Percentiles rank a stretch among this genome's conserved stretches.
These are phyloP conservation scores for Apophysomyces sp. DNA, from an alignment of 371 early-diverging fungal genomes.

Conservation along the genomic window DNA sequence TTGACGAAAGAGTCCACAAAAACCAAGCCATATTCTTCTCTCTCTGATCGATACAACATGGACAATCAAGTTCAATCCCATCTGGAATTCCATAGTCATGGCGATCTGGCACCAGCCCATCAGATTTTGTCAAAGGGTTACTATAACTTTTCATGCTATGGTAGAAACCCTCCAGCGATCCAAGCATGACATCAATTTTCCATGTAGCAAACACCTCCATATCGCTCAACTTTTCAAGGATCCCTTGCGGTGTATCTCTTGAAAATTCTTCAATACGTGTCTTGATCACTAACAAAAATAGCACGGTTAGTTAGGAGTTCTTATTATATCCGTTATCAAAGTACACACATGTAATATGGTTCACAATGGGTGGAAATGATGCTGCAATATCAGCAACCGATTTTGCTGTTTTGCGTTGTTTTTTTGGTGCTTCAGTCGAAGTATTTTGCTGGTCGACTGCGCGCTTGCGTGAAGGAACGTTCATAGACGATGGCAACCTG, in stretches of 20 bases:
- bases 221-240: neutral
- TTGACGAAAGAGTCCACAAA: neutral
- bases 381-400: neutral
- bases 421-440: neutral
- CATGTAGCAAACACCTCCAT: neutral
- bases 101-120: neutral
- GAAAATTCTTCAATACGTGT: conserved; percentile 5
- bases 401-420: neutral
- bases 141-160: conserved; percentile 2
- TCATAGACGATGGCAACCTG: neutral
- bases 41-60: neutral
- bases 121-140: neutral
- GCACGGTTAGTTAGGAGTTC: neutral
- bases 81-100: neutral
- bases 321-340: neutral
- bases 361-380: neutral
- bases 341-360: neutral
- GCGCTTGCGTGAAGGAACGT: neutral
- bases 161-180: neutral
- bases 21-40: conserved; percentile 8
- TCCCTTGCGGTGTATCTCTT: neutral
- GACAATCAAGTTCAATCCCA: neutral
- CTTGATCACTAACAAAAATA: conserved; percentile 9
- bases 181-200: conserved; percentile 2
- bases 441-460: neutral